Evolutionary conservation across 768 basidiomycete species (phyloP), one percentile per base, ranked within the genome.

Genomic region (Leccinum aurantiacum): DNA sequence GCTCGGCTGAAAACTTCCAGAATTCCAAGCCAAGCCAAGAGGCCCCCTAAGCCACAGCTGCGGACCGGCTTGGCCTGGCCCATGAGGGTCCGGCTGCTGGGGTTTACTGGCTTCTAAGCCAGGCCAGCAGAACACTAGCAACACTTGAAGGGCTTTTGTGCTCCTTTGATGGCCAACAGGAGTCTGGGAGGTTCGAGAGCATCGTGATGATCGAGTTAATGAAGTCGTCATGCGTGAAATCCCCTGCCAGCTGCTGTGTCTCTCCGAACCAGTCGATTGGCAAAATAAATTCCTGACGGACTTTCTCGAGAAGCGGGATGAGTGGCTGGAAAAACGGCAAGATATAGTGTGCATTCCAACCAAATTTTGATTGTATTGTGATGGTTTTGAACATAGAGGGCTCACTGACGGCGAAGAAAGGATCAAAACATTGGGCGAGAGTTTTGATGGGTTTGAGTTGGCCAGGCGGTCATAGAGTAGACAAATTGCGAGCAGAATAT

Each of bases 241-340:
- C 10, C 38, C 1, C 14, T 3, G 17, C 25, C 1, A 11, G 5
- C 15, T 53, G 27, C 3, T 11, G 3, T 8, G 3, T 17, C 0
- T 27, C 14, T 10, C 46, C 29, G 0, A 22, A 3, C 14, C 9
- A 13, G 24, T 27, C 7, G 3, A 58, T 53, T 11, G 51, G 51
- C 10, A 58, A 6, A 2, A 54, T 53, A 14, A 53, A 8, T 4
- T 58, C 41, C 10, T 7, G 8, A 2, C 13, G 31, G 5, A 58
- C 13, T 24, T 22, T 15, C 25, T 54, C 33, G 4, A 59, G 58
- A 9, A 59, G 52, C 2, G 53, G 46, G 14, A 59, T 19, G 4
- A 59, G 24, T 10, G 59, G 61, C 13, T 14, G 25, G 37, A 63
- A 65, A 31, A 60, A 62, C 0, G 48, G 49, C 3, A 49, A 57